Base-by-base conservation (phyloP, 2,329 filamentous ascomycete genomes). In the Sarocladiaceae sp. region DNA sequence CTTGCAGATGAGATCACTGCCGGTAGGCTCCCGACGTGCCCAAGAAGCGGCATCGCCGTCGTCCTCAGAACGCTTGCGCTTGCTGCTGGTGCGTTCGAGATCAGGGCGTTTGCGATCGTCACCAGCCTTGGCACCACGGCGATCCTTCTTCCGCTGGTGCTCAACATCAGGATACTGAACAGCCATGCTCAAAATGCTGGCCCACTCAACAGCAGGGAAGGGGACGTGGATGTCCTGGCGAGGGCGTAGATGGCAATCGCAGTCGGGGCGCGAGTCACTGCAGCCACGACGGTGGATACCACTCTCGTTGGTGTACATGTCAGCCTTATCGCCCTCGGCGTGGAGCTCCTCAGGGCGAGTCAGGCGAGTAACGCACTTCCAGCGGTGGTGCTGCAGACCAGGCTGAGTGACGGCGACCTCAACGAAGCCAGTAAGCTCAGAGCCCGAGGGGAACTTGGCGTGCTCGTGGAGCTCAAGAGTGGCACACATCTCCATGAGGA, bases 401-500 rank as follows among this genome's bases (percentile, higher is more conserved):
- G 67, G 69, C 50, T 74, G 70, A 47, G 74, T 73, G 45, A 83
- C 71, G 45, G 69, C 70, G 45, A 83, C 69, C 60, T 82, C 74
- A 26, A 80, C 73, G 48, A 76, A 71, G 46, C 74, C 76, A 49
- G 77, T 71, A 45, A 83, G 70, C 54, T 80, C 74, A 4, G 78
- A 77, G n/a, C 76, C 73, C 10, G 68, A 63, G 3, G 78, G 78
- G 53, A 81, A 79, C 46, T 72, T 70, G 51, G 69, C 70, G 35
- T 72, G 72, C 49, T 78, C 69, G 55, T 79, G 74, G 2, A 82
- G 60, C 49, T 80, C 73, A 6, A 83, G 67, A 1, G 76, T 76
- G 4, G 76, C 70, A 48, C 80, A 77, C 66, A 82, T 78, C 61
- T 83, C 78, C 49, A 83, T 64, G 27, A 82, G 72, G 47, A 78